Evolutionary conservation across 2,329 filamentous ascomycete species (phyloP).

Genomic region (Fusarium sp.): DNA sequence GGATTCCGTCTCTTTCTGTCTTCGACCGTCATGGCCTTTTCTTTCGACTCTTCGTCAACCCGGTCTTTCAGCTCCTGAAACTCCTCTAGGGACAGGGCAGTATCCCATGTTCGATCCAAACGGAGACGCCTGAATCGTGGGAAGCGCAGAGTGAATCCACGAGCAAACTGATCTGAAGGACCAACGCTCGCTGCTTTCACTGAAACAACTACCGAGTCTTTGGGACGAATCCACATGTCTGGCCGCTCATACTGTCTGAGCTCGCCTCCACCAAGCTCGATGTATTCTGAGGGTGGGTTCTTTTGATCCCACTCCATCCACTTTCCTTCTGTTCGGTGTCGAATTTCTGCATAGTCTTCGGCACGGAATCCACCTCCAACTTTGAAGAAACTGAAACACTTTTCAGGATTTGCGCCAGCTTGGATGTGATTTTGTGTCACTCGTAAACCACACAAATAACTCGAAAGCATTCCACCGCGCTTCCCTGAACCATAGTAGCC

Average conservation of each 20-base stretch:
- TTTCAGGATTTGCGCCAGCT: constrained; percentile 72
- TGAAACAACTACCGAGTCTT: constrained; percentile 86
- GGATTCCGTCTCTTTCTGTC: constrained; percentile 66
- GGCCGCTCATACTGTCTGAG: constrained; percentile 79
- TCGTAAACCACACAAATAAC: constrained; percentile 89
- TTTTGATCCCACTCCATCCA: constrained; percentile 88
- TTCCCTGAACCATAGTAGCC: constrained; percentile 92
- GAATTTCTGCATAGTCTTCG: constrained; percentile 85
- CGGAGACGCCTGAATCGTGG: constrained; percentile 87
- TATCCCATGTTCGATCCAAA: constrained; percentile 86
- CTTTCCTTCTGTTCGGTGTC: constrained; percentile 88
- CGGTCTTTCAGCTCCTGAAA: constrained; percentile 78
- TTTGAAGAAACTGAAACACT: constrained; percentile 95
- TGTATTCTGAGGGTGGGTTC: constrained; percentile 79
- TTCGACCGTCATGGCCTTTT: constrained; percentile 83
- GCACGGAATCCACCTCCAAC: constrained; percentile 93
- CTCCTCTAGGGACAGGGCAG: constrained; percentile 80
- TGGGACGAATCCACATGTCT: constrained; percentile 92
- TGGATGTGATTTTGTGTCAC: constrained; percentile 76
- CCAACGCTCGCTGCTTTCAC: constrained; percentile 88
- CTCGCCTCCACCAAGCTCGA: constrained; percentile 85
- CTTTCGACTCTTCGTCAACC: constrained; percentile 76
- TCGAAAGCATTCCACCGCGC: constrained; percentile 84
- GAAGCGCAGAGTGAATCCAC: constrained; percentile 84
- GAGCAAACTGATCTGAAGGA: constrained; percentile 81